A percentile compares a stretch with the other conserved stretches of the same genome.
Conservation (phyloP, 2,329 filamentous ascomycete genomes). For the Monilinia laxa region DNA sequence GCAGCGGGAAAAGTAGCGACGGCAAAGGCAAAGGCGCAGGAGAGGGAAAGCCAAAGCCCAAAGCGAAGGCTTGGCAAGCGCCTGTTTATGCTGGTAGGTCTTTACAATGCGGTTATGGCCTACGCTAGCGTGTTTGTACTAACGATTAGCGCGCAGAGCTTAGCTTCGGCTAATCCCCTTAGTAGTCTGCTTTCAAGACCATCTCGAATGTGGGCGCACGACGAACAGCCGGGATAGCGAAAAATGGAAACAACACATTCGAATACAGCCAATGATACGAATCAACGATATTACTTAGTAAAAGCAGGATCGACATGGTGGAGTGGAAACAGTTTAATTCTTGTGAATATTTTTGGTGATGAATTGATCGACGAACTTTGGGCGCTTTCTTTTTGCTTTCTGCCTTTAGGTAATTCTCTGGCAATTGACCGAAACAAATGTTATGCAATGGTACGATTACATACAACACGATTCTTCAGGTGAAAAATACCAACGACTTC, state of each 20-base stretch:
- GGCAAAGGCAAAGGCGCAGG: slow-evolving; percentile 35
- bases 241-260: not conserved
- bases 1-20: slow-evolving; percentile 33
- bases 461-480: not conserved
- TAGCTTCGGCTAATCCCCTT: slow-evolving; percentile 13
- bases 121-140: slow-evolving; percentile 2
- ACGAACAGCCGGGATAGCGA: not conserved
- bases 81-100: slow-evolving; percentile 44
- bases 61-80: slow-evolving; percentile 45
- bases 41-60: slow-evolving; percentile 38
- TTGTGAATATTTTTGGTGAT: not conserved
- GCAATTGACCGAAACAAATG: not conserved
- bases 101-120: not conserved
- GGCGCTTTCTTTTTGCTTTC: not conserved
- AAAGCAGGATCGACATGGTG: not conserved
- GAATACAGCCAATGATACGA: not conserved
- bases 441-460: not conserved
- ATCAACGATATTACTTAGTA: not conserved
- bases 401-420: not conserved
- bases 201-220: not conserved
- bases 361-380: not conserved
- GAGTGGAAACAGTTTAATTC: not conserved
- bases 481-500: not conserved
- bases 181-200: not conserved
- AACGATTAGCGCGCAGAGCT: slow-evolving; percentile 11